Evolutionary conservation across 768 basidiomycete genomes (phyloP).

Genomic region (Russula griseocarnosa): DNA sequence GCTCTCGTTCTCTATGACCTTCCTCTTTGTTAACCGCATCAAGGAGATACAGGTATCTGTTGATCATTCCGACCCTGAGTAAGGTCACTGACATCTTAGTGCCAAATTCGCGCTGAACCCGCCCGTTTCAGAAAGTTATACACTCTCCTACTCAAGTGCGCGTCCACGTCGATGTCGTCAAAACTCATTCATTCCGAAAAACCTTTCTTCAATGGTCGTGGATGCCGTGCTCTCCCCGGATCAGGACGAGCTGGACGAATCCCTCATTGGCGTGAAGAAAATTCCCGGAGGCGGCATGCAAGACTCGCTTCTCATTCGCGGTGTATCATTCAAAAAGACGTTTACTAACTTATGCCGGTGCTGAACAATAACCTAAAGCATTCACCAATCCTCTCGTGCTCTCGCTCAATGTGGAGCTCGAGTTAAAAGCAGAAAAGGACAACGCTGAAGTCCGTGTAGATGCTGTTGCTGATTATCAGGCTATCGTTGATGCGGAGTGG

Average conservation of each 20-base stretch:
- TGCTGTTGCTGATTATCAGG: conserved; percentile 96
- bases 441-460: conserved; percentile 98
- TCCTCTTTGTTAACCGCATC: conserved; percentile 45
- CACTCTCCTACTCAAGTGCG: conserved; percentile 91
- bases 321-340: conserved; percentile 99
- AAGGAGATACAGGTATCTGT: conserved; percentile 86
- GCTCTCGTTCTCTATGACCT: conserved; percentile 21
- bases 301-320: conserved; percentile 83
- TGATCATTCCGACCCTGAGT: conserved; percentile 89
- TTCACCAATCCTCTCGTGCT: conserved; percentile 87
- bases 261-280: conserved; percentile 95
- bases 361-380: conserved; percentile 96
- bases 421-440: conserved; percentile 98
- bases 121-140: conserved; percentile 71
- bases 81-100: conserved; percentile 35
- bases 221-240: conserved; percentile 92
- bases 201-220: conserved; percentile 99
- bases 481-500: conserved; percentile 99
- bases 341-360: conserved; percentile 99
- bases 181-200: conserved; percentile 99
- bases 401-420: conserved; percentile 95
- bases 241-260: conserved; percentile 91
- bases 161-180: conserved; percentile 99
- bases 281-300: conserved; percentile 97
- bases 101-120: background rate